phyloP scores from a whole-genome alignment of 306 rosid species.

The Boehmeria nivea region DNA sequence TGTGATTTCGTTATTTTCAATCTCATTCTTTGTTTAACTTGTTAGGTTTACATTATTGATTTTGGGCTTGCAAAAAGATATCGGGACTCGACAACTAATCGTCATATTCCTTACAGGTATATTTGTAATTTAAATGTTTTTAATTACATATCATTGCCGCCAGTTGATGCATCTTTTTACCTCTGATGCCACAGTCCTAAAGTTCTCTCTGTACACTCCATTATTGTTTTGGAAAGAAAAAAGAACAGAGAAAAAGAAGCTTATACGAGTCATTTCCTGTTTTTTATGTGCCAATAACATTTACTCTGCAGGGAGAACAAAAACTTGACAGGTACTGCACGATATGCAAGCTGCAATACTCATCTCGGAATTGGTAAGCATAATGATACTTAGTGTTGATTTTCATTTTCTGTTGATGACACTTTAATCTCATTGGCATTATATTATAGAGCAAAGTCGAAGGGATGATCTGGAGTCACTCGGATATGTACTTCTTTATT shows the following conservation, averaged over 20 bases:
- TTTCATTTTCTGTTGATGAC: constrained; percentile 3
- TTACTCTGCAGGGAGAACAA: constrained; percentile 64
- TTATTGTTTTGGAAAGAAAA: neutral
- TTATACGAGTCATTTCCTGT: neutral
- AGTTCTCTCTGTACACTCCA: too few relatives aligned
- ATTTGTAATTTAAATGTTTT: neutral
- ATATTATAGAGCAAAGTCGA: constrained; percentile 84
- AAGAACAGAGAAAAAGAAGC: too few relatives aligned
- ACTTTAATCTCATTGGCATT: constrained; percentile 15
- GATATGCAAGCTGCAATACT: constrained; percentile 98
- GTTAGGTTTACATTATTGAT: constrained; percentile 84
- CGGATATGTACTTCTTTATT: constrained; percentile 92
- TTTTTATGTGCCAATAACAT: constrained; percentile 3
- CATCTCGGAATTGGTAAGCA: constrained; percentile 95
- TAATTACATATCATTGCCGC: too few relatives aligned
- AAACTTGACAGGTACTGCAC: constrained; percentile 89
- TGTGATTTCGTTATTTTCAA: neutral
- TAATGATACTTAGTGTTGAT: constrained; percentile 16
- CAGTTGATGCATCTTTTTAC: too few relatives aligned
- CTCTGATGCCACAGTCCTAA: too few relatives aligned
- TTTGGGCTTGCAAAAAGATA: constrained; percentile 94
- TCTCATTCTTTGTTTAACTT: constrained; percentile 10
- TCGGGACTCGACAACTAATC: constrained; percentile 73
- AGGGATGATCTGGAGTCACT: constrained; percentile 98
- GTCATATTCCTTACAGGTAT: constrained; percentile 88